Evolutionary conservation across 306 rosid genomes (phyloP), one percentile per base, ranked within the genome.

Genomic region (Prunus mongolica): DNA sequence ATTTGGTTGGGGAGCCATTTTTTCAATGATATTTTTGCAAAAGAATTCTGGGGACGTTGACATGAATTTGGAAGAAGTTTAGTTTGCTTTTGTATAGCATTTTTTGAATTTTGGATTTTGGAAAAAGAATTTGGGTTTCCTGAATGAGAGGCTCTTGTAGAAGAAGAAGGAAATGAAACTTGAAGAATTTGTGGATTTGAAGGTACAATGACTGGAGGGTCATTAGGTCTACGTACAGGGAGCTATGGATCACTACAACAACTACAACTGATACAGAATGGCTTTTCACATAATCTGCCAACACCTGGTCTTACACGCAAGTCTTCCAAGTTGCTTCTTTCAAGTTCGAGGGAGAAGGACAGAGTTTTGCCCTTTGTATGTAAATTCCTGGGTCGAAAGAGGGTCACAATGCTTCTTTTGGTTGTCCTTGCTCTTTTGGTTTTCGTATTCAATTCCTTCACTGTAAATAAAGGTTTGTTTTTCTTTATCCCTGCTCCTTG

Each of bases 121-220:
- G 63, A 51, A 57, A 45, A 69, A 28, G 34, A 20, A 63, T 50
- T 63, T 46, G 66, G 72, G 66, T 64, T 71, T 76, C 25, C 30
- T 81, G 74, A 82, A 80, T 69, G 81, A 76, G 82, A 50, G 67
- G 57, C 38, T 54, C 34, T 77, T 15, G 64, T 34, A 41, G 75
- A 57, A 84, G 77, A 58, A 65, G 74, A 77, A 67, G 88, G 93
- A 86, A 74, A 90, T 94, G 97, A 90, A 69, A 78, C 25, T 57
- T 41, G 83, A 73, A 63, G 80, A 78, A 76, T 27, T 76, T 72
- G 69, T 78, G 78, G 74, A 67, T 77, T 82, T 85, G 85, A 86
- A 91, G 84, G 81, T 79, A 81, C 80, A 82, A 90, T 92, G 97
- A 90, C 79, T 76, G 97, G 98, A 87, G 93, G 87, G 92, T 87